phyloP scores from a whole-genome alignment of 2,329 filamentous ascomycete species.

The Aspergillus phoenicis region DNA sequence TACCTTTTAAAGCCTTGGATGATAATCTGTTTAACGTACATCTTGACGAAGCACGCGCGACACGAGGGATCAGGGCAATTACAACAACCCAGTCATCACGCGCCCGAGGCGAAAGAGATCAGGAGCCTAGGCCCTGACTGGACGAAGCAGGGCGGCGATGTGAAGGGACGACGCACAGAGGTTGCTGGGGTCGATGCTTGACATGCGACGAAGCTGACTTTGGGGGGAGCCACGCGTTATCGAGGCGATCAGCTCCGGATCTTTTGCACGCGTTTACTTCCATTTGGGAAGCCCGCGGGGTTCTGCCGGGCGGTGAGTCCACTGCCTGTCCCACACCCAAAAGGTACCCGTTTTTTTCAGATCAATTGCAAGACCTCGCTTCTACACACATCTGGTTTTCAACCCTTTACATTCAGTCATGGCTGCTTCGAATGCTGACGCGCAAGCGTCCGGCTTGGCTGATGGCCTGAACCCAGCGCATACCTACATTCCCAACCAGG shows the following conservation, averaged over 20 bases:
- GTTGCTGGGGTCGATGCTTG: slow-evolving; percentile 11
- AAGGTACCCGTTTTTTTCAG: slow-evolving; percentile 22
- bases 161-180: slow-evolving; percentile 4
- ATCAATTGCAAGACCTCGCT: not conserved
- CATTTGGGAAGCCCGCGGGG: slow-evolving; percentile 30
- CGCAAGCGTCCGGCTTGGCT: slow-evolving; percentile 37
- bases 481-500: slow-evolving; percentile 53
- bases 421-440: slow-evolving; percentile 26
- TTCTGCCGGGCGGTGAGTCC: slow-evolving; percentile 41
- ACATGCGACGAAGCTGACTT: slow-evolving; percentile 17
- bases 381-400: not conserved
- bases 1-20: slow-evolving; percentile 99
- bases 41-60: slow-evolving; percentile 50
- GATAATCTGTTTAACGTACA: slow-evolving; percentile 99
- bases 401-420: slow-evolving; percentile 20
- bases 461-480: slow-evolving; percentile 51
- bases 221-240: slow-evolving; percentile 24
- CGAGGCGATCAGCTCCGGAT: slow-evolving; percentile 19
- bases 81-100: slow-evolving; percentile 35
- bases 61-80: slow-evolving; percentile 28
- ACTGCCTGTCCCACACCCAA: not conserved
- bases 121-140: slow-evolving; percentile 2
- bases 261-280: slow-evolving; percentile 17
- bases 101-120: slow-evolving; percentile 17
- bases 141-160: slow-evolving; percentile 1